Percentiles rank a stretch among this genome's conserved stretches.
phyloP scores from a whole-genome alignment of 805 yeast species.

The Nakazawaea ernobii region DNA sequence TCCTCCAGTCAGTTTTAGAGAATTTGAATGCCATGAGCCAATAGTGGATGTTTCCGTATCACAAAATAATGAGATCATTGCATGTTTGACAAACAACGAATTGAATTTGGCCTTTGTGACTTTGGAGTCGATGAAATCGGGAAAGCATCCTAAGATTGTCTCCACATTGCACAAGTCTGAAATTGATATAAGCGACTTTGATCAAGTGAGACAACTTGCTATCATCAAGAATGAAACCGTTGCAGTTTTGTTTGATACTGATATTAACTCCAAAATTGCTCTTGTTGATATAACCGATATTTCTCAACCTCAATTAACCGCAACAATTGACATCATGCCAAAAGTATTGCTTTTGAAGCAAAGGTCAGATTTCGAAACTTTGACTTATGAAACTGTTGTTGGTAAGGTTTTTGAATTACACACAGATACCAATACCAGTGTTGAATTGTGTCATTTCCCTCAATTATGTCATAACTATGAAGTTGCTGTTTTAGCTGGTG shows the following conservation, averaged over 20 bases:
- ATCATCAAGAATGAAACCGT: constrained; percentile 45
- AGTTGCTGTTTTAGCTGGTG: constrained; percentile 28
- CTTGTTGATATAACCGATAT: constrained; percentile 41
- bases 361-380: constrained; percentile 42
- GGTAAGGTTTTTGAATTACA: constrained; percentile 48
- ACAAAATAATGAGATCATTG: constrained; percentile 50
- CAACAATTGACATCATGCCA: constrained; percentile 37
- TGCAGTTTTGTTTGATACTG: constrained; percentile 49
- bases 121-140: constrained; percentile 36
- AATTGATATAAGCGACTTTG: constrained; percentile 30
- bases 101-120: constrained; percentile 44
- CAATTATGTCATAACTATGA: constrained; percentile 62
- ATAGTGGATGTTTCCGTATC: constrained; percentile 64
- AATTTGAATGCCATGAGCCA: constrained; percentile 46
- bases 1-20: constrained; percentile 83
- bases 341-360: constrained; percentile 54
- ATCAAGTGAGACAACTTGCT: constrained; percentile 57
- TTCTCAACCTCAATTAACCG: constrained; percentile 33
- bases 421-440: constrained; percentile 21
- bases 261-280: constrained; percentile 42
- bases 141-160: constrained; percentile 38
- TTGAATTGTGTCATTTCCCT: constrained; percentile 50
- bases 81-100: constrained; percentile 45
- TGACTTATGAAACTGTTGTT: constrained; percentile 58
- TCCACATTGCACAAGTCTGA: constrained; percentile 26